Evolutionary conservation across 2,329 filamentous ascomycete genomes (phyloP).

Genomic region (Arthrobotrys entomopaga): DNA sequence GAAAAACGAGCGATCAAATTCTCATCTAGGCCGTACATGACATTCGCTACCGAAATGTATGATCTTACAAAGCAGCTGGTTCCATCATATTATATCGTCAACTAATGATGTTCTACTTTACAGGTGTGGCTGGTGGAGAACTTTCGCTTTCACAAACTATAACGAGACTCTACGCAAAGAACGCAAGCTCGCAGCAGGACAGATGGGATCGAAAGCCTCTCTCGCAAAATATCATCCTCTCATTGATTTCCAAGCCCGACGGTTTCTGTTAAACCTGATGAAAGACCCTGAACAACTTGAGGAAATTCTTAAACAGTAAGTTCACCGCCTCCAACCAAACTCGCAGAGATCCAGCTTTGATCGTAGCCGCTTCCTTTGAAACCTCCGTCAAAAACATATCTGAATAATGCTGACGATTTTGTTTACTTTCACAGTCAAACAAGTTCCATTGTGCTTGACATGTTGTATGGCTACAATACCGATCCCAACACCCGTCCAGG

Average conservation of each 20-base stretch:
- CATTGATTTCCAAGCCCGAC: conserved; percentile 64
- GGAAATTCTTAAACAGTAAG: too few relatives aligned
- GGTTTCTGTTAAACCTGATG: conserved; percentile 64
- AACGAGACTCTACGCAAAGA: conserved; percentile 62
- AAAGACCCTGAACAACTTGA: conserved; percentile 60
- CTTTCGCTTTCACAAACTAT: conserved; percentile 61
- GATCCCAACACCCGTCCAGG: conserved; percentile 60
- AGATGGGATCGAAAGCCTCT: conserved; percentile 64
- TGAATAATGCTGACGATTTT: conserved; percentile 60
- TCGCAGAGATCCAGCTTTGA: too few relatives aligned
- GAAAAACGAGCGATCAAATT: conserved; percentile 61
- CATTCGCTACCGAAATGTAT: conserved; percentile 62
- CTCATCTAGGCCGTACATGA: conserved; percentile 61
- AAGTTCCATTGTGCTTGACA: conserved; percentile 63
- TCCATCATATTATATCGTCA: not conserved
- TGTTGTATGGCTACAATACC: conserved; percentile 65
- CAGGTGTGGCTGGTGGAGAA: conserved; percentile 63
- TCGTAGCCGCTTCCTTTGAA: too few relatives aligned
- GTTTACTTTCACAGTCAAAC: conserved; percentile 60
- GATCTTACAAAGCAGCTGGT: conserved; percentile 1
- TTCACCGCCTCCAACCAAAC: too few relatives aligned
- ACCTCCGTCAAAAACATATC: conserved; percentile 63
- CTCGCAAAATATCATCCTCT: conserved; percentile 63
- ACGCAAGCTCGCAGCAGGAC: conserved; percentile 64
- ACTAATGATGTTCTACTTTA: not conserved